Percentiles rank a stretch among this genome's conserved stretches.
Evolutionary conservation across 169 alveolate genomes (phyloP).

Genomic region (Sarcocystis neurona): DNA sequence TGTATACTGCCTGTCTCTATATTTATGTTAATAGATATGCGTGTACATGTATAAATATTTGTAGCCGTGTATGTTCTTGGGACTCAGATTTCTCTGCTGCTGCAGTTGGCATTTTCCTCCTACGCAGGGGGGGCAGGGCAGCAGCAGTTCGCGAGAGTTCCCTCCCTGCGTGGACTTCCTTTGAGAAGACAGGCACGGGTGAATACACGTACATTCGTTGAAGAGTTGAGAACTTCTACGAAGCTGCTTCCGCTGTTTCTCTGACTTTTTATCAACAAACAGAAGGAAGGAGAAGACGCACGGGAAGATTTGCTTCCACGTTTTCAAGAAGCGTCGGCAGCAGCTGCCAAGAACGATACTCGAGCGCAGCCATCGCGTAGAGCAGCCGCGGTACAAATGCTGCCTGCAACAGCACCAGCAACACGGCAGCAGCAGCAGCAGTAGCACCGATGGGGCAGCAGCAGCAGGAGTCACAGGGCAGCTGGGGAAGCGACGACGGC

Average conservation of each 20-base stretch:
- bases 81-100: too few species aligned
- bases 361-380: conserved; percentile 83
- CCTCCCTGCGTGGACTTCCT: not conserved
- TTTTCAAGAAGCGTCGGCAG: conserved; percentile 74
- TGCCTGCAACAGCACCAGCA: too few species aligned
- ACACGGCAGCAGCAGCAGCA: too few species aligned
- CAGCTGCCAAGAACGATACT: conserved; percentile 81
- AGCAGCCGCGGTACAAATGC: conserved; percentile 80
- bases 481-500: too few species aligned
- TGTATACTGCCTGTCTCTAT: too few species aligned
- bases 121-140: not conserved
- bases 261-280: not conserved
- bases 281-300: not conserved
- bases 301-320: conserved; percentile 72
- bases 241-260: not conserved
- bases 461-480: not conserved
- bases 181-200: not conserved
- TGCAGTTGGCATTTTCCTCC: too few species aligned
- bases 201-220: not conserved
- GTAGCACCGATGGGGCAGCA: not conserved
- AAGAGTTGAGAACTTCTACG: not conserved
- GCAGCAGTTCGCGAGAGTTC: not conserved
- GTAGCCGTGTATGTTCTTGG: too few species aligned
- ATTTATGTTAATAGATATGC: too few species aligned
- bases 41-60: too few species aligned